These are phyloP conservation scores for Starmerella bombi DNA, from an alignment of 805 yeast species.

Conservation along the genomic window DNA sequence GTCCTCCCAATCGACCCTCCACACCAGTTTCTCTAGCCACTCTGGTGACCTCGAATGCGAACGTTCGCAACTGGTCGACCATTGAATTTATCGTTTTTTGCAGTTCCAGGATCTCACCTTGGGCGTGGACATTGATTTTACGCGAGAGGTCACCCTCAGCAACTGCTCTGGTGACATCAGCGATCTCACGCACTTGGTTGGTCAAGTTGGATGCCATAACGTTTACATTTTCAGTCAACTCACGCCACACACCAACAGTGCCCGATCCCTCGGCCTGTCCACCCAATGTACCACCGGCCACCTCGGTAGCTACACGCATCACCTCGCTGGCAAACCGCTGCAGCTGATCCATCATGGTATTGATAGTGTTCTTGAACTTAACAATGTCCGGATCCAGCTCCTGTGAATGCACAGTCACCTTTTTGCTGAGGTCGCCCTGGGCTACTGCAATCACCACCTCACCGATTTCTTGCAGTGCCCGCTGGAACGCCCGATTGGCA, in stretches of 20 bases:
- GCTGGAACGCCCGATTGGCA: slow-evolving; percentile 55
- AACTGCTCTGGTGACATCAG: slow-evolving; percentile 79
- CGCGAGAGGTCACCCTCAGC: slow-evolving; percentile 75
- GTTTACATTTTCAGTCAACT: slow-evolving; percentile 71
- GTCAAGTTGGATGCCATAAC: slow-evolving; percentile 83
- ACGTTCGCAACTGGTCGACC: slow-evolving; percentile 74
- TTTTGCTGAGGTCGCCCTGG: slow-evolving; percentile 73
- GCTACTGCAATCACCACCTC: slow-evolving; percentile 81
- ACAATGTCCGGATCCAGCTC: slow-evolving; percentile 69
- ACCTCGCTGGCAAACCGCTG: slow-evolving; percentile 73
- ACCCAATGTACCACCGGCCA: slow-evolving; percentile 79
- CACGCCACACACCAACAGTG: slow-evolving; percentile 82
- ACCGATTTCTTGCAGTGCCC: slow-evolving; percentile 66
- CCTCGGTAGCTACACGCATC: slow-evolving; percentile 76
- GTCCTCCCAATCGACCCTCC: slow-evolving; percentile 79
- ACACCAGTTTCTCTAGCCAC: slow-evolving; percentile 87
- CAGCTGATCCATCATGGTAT: slow-evolving; percentile 79
- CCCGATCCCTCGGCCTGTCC: slow-evolving; percentile 79
- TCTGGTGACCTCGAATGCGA: slow-evolving; percentile 74
- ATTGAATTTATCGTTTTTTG: slow-evolving; percentile 79
- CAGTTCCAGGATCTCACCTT: slow-evolving; percentile 73
- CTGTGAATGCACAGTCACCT: slow-evolving; percentile 57
- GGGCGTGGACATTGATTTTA: slow-evolving; percentile 80
- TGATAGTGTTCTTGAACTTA: slow-evolving; percentile 67
- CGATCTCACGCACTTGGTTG: slow-evolving; percentile 78